Base-by-base conservation (phyloP, 176 grass and related monocot genomes). In the Bolboschoenus planiculmis region DNA sequence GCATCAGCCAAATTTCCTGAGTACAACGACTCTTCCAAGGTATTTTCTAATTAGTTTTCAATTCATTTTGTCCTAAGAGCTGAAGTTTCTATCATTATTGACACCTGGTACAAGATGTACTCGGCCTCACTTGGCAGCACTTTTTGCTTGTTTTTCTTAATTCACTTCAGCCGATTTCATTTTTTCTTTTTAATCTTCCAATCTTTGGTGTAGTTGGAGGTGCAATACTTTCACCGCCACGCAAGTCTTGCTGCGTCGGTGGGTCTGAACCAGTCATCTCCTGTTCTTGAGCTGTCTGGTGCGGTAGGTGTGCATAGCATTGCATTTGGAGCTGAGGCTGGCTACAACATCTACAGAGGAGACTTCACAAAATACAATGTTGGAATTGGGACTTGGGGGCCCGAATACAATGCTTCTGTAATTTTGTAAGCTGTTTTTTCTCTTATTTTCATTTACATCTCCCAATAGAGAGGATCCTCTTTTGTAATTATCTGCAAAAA, bases 161-260 rank as follows among this genome's bases (percentile, higher is more conserved):
- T 31, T 18, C 44, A 72, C 21, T 46, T 53, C 14, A 77, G 43
- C 72, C 20, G 27, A 77, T 30, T 77, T 18, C 24, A 15, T 16
- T 50, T 1, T 51, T 50, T 13, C 13, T 1, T 50, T 76, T 51
- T 30, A 6, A 73, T 74, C 27, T 47, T 74, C 23, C 23, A 2
- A 77, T 40, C 53, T 15, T 63, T 84, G 70, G 80, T 83, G 55
- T 76, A 99, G 92, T 85, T 93, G 82, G 97, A 93, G 89, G 20
- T 96, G 74, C 91, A 96, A 80, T 93, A 96, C 75, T 96, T 91
- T 68, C 97, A 96, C 54, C 91, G 87, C 40, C 87, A 93, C 66
- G 93, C 89, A 83, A 86, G 68, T 79, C 82, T 99, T 77, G 70
- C 88, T 51, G 60, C 93, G 43, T 84, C 81, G 10, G 83, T 93